Evolutionary conservation across 2,329 filamentous ascomycete species (phyloP).

Genomic region (Xenosphaeropsis pyriputrescens): DNA sequence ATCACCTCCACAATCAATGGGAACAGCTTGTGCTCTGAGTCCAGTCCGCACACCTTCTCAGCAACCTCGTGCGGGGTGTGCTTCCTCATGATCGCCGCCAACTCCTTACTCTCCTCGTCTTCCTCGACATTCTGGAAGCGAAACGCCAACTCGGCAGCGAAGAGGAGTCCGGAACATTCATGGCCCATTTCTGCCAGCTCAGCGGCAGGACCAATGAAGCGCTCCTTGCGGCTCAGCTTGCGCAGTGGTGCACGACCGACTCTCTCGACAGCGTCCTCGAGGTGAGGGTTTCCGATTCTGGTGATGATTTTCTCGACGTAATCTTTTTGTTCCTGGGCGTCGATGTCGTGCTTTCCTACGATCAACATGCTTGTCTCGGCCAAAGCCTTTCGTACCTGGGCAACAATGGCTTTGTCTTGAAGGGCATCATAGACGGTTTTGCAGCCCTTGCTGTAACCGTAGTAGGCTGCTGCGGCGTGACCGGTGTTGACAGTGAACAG

Average conservation of each 20-base stretch:
- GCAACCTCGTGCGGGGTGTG: constrained; percentile 63
- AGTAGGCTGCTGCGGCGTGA: constrained; percentile 92
- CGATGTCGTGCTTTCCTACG: constrained; percentile 72
- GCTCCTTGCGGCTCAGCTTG: constrained; percentile 89
- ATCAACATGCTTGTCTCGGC: constrained; percentile 80
- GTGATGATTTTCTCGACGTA: constrained; percentile 89
- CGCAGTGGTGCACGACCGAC: constrained; percentile 89
- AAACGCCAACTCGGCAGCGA: constrained; percentile 80
- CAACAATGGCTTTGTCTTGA: constrained; percentile 63
- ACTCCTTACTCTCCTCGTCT: constrained; percentile 76
- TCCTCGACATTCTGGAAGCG: constrained; percentile 90
- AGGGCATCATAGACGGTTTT: constrained; percentile 82
- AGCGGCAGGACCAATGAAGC: constrained; percentile 83
- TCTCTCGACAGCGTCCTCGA: constrained; percentile 87
- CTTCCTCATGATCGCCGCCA: constrained; percentile 73
- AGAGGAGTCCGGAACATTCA: constrained; percentile 59
- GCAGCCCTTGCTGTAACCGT: constrained; percentile 78
- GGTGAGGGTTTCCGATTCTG: constrained; percentile 84
- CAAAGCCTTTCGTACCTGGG: constrained; percentile 66
- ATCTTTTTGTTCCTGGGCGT: constrained; percentile 56
- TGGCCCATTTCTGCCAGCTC: constrained; percentile 74
- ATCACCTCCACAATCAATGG: constrained; percentile 63
- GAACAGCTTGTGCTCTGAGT: constrained; percentile 64
- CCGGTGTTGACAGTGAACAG: constrained; percentile 98
- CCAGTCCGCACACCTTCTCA: constrained; percentile 67